These are phyloP conservation scores for Mycogone perniciosa DNA, from an alignment of 2,329 filamentous ascomycete species.

Conservation along the genomic window DNA sequence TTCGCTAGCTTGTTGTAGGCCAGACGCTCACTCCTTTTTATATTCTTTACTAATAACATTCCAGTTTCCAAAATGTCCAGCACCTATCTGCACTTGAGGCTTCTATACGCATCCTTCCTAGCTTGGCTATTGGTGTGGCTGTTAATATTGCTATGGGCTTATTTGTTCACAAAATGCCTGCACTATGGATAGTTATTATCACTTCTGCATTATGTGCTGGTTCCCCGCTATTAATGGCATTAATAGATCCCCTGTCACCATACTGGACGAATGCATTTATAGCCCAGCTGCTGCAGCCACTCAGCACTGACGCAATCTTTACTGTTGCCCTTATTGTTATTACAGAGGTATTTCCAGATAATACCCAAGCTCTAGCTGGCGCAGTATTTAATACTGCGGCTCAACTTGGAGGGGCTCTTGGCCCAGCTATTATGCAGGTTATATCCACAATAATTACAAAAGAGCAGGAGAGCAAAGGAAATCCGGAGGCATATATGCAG, in stretches of 20 bases:
- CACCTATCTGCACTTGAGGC: slow-evolving; percentile 37
- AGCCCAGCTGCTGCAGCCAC: slow-evolving; percentile 36
- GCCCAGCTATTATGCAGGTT: slow-evolving; percentile 41
- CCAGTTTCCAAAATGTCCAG: slow-evolving; percentile 47
- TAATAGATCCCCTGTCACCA: slow-evolving; percentile 39
- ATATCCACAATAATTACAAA: slow-evolving; percentile 35
- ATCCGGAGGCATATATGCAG: slow-evolving; percentile 25
- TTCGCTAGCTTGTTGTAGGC: slow-evolving; percentile 45
- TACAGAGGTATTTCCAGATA: slow-evolving; percentile 46
- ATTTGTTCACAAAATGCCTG: slow-evolving; percentile 37
- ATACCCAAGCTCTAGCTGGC: slow-evolving; percentile 53
- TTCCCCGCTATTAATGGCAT: slow-evolving; percentile 49
- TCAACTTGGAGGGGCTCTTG: slow-evolving; percentile 49
- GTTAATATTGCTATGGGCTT: slow-evolving; percentile 40
- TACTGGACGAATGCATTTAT: slow-evolving; percentile 47
- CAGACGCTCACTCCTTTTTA: not conserved
- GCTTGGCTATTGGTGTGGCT: slow-evolving; percentile 35
- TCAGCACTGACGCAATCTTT: slow-evolving; percentile 44
- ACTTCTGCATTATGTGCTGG: slow-evolving; percentile 36
- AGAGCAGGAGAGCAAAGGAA: slow-evolving; percentile 18
- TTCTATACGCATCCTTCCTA: slow-evolving; percentile 40
- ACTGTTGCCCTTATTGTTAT: slow-evolving; percentile 51
- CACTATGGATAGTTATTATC: slow-evolving; percentile 33
- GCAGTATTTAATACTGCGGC: slow-evolving; percentile 55
- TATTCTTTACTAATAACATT: not conserved